Evolutionary conservation across 1,284 basidiomycete genomes (phyloP).

Genomic region (Marasmius oreades): DNA sequence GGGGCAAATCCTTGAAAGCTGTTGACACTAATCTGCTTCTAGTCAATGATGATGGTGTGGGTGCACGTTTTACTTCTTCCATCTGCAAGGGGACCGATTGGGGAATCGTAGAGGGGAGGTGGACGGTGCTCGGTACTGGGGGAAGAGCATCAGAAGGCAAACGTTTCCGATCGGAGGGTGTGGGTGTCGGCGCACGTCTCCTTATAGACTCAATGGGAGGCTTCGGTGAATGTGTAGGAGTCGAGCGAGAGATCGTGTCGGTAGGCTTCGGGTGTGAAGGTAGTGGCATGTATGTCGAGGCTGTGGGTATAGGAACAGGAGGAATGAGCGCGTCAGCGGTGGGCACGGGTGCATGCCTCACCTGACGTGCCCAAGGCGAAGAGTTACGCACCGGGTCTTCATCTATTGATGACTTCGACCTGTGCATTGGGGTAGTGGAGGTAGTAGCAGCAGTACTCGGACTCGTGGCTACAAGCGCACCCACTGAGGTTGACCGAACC

Average conservation of each 20-base stretch:
- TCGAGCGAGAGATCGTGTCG: not conserved
- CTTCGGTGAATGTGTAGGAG: conserved; percentile 1
- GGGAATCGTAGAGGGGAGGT: not conserved
- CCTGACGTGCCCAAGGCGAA: not conserved
- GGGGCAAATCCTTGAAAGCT: not conserved
- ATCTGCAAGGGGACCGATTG: not conserved
- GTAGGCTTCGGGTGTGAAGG: not conserved
- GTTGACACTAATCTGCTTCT: not conserved
- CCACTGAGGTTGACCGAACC: too few relatives aligned
- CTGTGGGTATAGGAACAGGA: not conserved
- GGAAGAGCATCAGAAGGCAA: not conserved
- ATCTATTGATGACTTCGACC: too few relatives aligned
- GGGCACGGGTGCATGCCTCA: not conserved
- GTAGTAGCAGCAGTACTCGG: too few relatives aligned
- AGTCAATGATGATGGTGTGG: not conserved
- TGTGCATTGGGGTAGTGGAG: too few relatives aligned
- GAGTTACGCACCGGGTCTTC: not conserved
- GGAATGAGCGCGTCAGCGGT: not conserved
- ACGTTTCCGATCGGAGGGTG: not conserved
- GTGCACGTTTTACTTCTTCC: not conserved
- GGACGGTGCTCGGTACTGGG: not conserved
- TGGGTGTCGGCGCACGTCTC: not conserved
- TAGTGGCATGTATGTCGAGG: not conserved
- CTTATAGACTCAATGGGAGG: not conserved
- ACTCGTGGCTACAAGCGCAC: too few relatives aligned